These are phyloP conservation scores for Parsonsia alboflavescens DNA, from an alignment of 257 asterid species.

Conservation along the genomic window DNA sequence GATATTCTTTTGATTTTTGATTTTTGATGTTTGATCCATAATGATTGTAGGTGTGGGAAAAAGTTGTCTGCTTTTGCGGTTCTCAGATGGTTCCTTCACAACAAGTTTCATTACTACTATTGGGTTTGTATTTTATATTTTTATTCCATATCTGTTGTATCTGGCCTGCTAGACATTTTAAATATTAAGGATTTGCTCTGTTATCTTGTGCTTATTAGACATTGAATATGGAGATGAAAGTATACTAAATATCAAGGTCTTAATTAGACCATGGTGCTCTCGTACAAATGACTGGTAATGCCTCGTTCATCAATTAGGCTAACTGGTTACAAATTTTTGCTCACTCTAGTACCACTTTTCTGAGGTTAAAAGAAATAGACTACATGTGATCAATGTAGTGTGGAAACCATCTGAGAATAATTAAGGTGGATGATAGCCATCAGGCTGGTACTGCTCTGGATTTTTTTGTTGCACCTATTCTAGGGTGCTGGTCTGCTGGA, in stretches of 20 bases:
- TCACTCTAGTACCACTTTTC: too few relatives aligned
- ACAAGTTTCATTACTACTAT: slow-evolving; percentile 78
- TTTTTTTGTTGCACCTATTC: background rate
- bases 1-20: background rate
- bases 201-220: background rate
- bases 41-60: slow-evolving; percentile 38
- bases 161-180: background rate
- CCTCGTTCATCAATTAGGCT: slow-evolving; percentile 5
- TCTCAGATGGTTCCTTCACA: slow-evolving; percentile 71
- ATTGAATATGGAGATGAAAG: background rate
- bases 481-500: background rate
- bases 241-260: background rate
- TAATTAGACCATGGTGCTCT: background rate
- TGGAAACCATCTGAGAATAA: background rate
- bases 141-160: slow-evolving; percentile 1
- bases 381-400: background rate
- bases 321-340: background rate
- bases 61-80: slow-evolving; percentile 34
- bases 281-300: background rate
- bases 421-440: background rate
- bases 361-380: background rate
- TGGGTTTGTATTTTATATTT: slow-evolving; percentile 51
- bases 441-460: background rate
- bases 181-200: background rate
- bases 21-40: slow-evolving; percentile 1